Evolutionary conservation across 306 rosid species (phyloP).

Genomic region (Pyrus betulifolia): DNA sequence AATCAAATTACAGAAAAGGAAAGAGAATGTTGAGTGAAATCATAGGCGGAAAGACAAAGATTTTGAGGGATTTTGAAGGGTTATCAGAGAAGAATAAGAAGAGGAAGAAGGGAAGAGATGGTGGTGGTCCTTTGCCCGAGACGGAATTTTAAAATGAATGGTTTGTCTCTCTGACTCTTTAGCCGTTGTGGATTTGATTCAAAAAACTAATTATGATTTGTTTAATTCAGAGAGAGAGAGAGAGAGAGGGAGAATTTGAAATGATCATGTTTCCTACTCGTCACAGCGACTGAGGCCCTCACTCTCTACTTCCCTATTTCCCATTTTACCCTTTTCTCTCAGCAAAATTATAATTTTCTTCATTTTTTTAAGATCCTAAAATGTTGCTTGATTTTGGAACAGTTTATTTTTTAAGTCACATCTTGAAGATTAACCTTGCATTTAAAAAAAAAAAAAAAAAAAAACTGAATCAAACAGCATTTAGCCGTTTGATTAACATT

Average conservation of each 20-base stretch:
- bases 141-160: constrained; percentile 23
- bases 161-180: background rate
- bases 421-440: too few species aligned
- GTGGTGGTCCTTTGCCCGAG: constrained; percentile 17
- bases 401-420: too few species aligned
- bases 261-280: background rate
- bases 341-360: background rate
- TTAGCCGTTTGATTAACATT: background rate
- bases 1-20: background rate
- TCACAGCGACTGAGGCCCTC: background rate
- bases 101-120: background rate
- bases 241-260: constrained; percentile 40
- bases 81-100: background rate
- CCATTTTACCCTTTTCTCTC: background rate
- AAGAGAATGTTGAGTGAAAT: background rate
- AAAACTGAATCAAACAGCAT: too few species aligned
- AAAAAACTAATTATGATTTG: background rate
- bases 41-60: background rate
- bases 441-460: too few species aligned
- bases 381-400: too few species aligned
- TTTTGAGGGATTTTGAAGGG: constrained; percentile 15
- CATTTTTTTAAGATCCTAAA: too few species aligned
- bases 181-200: constrained; percentile 2
- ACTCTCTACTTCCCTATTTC: background rate
- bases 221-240: background rate